These are phyloP conservation scores for Davidsoniella virescens DNA, from an alignment of 2,329 filamentous ascomycete genomes.

Conservation along the genomic window DNA sequence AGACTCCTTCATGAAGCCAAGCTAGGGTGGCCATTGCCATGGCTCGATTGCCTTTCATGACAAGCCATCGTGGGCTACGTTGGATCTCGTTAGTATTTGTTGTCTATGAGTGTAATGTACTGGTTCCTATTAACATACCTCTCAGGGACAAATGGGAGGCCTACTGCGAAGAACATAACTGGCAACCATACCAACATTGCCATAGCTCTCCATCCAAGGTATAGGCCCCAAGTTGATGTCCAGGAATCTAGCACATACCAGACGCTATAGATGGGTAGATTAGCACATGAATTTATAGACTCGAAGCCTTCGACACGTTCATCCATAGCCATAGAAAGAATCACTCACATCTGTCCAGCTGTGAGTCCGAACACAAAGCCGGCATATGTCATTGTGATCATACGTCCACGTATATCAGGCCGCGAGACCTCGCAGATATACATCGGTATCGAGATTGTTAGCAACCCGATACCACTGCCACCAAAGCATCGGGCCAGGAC, in stretches of 20 bases:
- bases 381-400: conserved; percentile 43
- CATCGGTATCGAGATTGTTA: not conserved
- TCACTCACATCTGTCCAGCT: conserved; percentile 34
- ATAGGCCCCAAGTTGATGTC: conserved; percentile 25
- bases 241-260: conserved; percentile 41
- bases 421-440: conserved; percentile 19
- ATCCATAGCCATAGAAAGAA: not conserved
- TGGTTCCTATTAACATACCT: conserved; percentile 25
- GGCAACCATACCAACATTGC: conserved; percentile 36
- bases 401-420: conserved; percentile 26
- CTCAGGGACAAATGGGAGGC: conserved; percentile 36
- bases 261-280: conserved; percentile 24
- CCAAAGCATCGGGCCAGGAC: too few relatives aligned
- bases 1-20: conserved; percentile 32
- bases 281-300: too few relatives aligned
- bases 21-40: conserved; percentile 27
- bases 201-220: conserved; percentile 36
- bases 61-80: conserved; percentile 37
- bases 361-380: conserved; percentile 40
- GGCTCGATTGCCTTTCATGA: conserved; percentile 31
- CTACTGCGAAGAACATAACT: conserved; percentile 30
- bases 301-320: too few relatives aligned
- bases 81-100: not conserved
- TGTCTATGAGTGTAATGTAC: not conserved
- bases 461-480: too few relatives aligned